Percentiles rank a stretch among this genome's conserved stretches.
Conservation (phyloP, 2,329 filamentous ascomycete genomes). For the Alternaria postmessia region DNA sequence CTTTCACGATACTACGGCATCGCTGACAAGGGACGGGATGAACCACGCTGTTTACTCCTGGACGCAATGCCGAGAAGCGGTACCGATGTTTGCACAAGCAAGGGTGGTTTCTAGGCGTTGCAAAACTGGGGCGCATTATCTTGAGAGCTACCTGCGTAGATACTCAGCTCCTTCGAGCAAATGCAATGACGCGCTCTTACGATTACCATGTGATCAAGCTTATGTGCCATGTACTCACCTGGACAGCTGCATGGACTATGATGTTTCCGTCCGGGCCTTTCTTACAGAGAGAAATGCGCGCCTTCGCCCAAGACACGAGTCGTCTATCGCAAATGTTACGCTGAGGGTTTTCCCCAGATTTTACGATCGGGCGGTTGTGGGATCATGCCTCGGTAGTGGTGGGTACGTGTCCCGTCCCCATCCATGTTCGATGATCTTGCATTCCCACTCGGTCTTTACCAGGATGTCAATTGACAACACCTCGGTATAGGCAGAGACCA, state of each 20-base stretch:
- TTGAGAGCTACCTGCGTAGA: neutral
- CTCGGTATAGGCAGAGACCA: neutral
- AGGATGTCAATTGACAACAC: neutral
- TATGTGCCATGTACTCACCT: neutral
- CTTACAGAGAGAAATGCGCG: neutral
- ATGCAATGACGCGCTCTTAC: neutral
- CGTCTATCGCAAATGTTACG: neutral
- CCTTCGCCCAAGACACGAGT: neutral
- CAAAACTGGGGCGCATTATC: neutral
- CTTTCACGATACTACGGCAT: neutral
- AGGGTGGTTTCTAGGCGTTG: neutral
- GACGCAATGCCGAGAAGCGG: neutral
- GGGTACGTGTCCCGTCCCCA: no score
- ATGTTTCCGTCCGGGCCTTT: neutral
- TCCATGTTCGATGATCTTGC: neutral
- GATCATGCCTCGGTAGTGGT: neutral
- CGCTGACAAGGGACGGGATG: neutral
- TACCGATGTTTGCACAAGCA: neutral
- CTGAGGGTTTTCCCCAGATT: neutral
- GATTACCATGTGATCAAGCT: neutral
- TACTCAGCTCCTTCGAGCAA: neutral
- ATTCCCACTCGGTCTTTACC: neutral
- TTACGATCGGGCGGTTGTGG: neutral
- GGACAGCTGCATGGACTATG: neutral
- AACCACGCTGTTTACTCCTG: neutral